Conservation (phyloP, 2,329 filamentous ascomycete genomes). For the Pseudovirgaria hyperparasitica region DNA sequence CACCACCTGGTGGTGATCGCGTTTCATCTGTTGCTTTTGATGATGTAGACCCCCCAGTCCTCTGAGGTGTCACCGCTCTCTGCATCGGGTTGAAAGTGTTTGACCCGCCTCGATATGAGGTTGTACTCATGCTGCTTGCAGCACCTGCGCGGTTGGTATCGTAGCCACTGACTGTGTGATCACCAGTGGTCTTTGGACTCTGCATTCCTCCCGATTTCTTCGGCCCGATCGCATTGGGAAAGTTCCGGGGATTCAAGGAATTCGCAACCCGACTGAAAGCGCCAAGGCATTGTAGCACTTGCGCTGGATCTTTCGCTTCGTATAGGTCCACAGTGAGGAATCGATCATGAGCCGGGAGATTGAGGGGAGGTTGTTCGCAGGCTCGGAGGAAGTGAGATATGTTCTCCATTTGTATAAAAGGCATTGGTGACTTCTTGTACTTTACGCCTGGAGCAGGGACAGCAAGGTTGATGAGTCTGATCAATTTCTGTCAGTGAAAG, state of each 20-base stretch:
- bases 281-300: conserved; percentile 83
- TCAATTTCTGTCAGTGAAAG: conserved; percentile 2
- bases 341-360: conserved; percentile 82
- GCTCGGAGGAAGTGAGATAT: conserved; percentile 90
- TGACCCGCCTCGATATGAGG: conserved; percentile 21
- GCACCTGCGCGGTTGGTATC: conserved; percentile 14
- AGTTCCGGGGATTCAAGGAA: conserved; percentile 56
- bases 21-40: conserved; percentile 40
- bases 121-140: conserved; percentile 33
- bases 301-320: conserved; percentile 89
- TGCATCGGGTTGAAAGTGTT: conserved; percentile 33
- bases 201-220: conserved; percentile 43
- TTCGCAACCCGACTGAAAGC: conserved; percentile 86
- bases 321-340: conserved; percentile 96
- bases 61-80: conserved; percentile 30
- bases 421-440: conserved; percentile 88
- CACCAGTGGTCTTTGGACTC: conserved; percentile 22
- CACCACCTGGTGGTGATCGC: conserved; percentile 36
- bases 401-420: conserved; percentile 99
- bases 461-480: conserved; percentile 69
- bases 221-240: conserved; percentile 65
- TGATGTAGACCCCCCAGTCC: conserved; percentile 43
- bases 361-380: conserved; percentile 73
- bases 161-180: too few species aligned
- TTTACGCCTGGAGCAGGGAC: conserved; percentile 66